Base-by-base conservation (phyloP, 345 rosid species). In the Moricandia moricandioides region DNA sequence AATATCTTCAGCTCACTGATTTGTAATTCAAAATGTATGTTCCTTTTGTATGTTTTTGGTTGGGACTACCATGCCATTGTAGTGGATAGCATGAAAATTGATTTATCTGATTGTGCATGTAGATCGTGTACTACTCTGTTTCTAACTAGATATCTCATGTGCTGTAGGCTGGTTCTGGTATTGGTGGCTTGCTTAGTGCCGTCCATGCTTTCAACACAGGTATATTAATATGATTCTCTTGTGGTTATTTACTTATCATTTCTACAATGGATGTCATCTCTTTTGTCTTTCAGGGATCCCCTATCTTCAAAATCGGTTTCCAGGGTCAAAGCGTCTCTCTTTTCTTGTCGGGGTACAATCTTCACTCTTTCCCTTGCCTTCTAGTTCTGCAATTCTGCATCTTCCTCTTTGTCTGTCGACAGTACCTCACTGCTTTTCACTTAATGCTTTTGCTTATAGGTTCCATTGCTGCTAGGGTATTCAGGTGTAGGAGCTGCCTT, bases 281-380 rank as follows among this genome's bases (percentile, higher is more conserved):
- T 74, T 27, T 75, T 49, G 57, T 54, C 55, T 84, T 71, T 74
- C 81, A 92, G 98, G 97, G 66, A 82, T 95, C 51, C 97, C 94
- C 1, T 87, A 84, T 81, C 86, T 92, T 77, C 92, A 85, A 72
- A 88, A 82, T 67, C 89, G 81, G 67, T 77, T 92, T 52, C 82
- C 84, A 72, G 98, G 98, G 69, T 93, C 99, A 57, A 95, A 90
- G 80, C 88, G 96, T 90, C 88, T 95, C 65, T 91, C 94, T 52
- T 87, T 90, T 65, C 84, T 88, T 30, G 84, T 87, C 33, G 97
- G 95, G 83, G 97, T 91, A 84, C 8, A 62, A 49, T 55, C 49
- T 64, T 67, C 35, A 52, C 65, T 72, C 56, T 51, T 51, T 33
- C 7, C 56, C 34, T 26, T 27, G 4, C 6, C 26, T 59, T 3